Percentiles rank a stretch among this genome's conserved stretches.
These are phyloP conservation scores for Rosellinia necatrix DNA, from an alignment of 2,329 filamentous ascomycete species.

Conservation along the genomic window DNA sequence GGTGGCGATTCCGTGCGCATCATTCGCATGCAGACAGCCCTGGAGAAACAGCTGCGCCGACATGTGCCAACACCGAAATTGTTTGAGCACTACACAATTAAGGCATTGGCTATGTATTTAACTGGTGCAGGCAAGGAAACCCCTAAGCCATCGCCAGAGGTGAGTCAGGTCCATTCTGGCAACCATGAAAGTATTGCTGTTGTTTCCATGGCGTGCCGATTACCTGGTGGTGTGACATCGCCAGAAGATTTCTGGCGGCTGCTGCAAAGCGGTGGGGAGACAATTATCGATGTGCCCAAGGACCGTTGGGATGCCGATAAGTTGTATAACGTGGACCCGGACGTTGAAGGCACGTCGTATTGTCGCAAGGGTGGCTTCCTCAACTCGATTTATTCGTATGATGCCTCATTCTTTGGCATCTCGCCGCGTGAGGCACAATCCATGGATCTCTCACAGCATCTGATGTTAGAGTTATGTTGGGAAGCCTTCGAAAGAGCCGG, in stretches of 20 bases:
- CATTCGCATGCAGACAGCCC: conserved; percentile 34
- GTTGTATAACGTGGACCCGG: conserved; percentile 24
- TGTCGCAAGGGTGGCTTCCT: conserved; percentile 34
- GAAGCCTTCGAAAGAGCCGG: conserved; percentile 37
- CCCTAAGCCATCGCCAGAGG: not conserved
- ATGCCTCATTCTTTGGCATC: conserved; percentile 36
- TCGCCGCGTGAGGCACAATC: conserved; percentile 34
- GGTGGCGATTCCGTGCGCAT: conserved; percentile 38
- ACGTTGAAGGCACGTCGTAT: conserved; percentile 46
- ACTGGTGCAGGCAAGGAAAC: conserved; percentile 4
- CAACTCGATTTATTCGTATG: conserved; percentile 30
- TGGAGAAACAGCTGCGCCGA: conserved; percentile 33
- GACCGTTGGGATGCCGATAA: conserved; percentile 37
- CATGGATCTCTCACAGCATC: conserved; percentile 34
- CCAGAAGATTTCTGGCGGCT: conserved; percentile 44
- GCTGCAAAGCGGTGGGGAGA: conserved; percentile 35
- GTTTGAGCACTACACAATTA: conserved; percentile 39
- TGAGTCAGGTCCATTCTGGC: not conserved
- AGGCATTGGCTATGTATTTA: conserved; percentile 34
- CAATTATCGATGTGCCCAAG: conserved; percentile 36
- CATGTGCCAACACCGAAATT: conserved; percentile 32
- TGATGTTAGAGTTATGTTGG: conserved; percentile 37
- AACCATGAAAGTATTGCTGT: conserved; percentile 35
- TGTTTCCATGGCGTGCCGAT: conserved; percentile 42
- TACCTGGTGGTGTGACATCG: conserved; percentile 40